Base-by-base conservation (phyloP, 2,329 filamentous ascomycete genomes). In the Pyrenochaeta sp. region DNA sequence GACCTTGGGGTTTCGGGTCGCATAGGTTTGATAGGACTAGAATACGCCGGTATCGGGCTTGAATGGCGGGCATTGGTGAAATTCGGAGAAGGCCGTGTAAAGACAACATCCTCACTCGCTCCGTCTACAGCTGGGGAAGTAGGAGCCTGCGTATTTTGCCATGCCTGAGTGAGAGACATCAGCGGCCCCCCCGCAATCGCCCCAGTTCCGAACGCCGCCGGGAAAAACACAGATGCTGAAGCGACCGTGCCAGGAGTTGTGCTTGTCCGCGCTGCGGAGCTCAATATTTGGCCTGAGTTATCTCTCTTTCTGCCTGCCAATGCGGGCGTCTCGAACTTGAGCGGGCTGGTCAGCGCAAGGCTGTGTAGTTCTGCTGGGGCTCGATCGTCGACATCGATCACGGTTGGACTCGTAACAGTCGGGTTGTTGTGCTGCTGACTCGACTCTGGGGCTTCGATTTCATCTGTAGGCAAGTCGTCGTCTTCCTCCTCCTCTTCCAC, bases 41-140 rank as follows among this genome's bases (percentile, higher is more conserved):
- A 80, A 37, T 75, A 65, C 3, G 65, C 56, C 32, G 66, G 64
- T 2, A 70, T 60, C 6, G 79, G 77, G 43, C 80, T 80, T 8
- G 79, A 78, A 52, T 71, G 70, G 56, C 67, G 74, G 50, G 58
- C 58, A 47, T 69, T 60, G 39, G 69, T 62, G 51, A 80, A 73
- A 52, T 81, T 80, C 5, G 81, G 81, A 19, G 80, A 82, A 2
- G 81, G 81, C 22, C 81, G 78, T 36, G 78, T 77, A 52, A 79
- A 75, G 19, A 82, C 67, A 1, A 78, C 74, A 60, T 83, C 81
- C 15, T 81, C 82, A n/a, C 66, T 72, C 3, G 67, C 64, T 2
- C 59, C 70, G 54, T 77, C 77, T 19, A 72, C 64, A 3, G 74
- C 62, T 19, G 81, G 80, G 25, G 81, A 82, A 0, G 81, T 82